phyloP scores from a whole-genome alignment of 805 yeast species.

The Candida boidinii region DNA sequence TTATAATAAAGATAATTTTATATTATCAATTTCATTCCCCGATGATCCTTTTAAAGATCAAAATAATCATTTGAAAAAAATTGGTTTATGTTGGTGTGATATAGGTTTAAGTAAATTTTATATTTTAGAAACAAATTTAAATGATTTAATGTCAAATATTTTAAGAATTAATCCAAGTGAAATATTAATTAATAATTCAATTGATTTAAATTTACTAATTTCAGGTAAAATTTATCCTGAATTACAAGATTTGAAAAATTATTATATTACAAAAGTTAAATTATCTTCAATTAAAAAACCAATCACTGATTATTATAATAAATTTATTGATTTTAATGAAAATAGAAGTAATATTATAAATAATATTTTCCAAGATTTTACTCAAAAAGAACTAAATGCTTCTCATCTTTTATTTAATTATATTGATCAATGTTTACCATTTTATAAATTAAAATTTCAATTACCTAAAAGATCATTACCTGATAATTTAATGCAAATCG shows the following conservation, averaged over 20 bases:
- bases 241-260: slow-evolving; percentile 48
- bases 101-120: slow-evolving; percentile 73
- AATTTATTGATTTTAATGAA: slow-evolving; percentile 38
- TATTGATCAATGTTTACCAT: slow-evolving; percentile 66
- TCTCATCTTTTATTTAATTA: slow-evolving; percentile 60
- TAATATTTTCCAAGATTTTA: slow-evolving; percentile 23
- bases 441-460: slow-evolving; percentile 50
- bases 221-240: slow-evolving; percentile 49
- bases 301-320: slow-evolving; percentile 25
- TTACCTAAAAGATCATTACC: slow-evolving; percentile 54
- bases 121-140: slow-evolving; percentile 55
- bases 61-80: slow-evolving; percentile 25
- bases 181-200: slow-evolving; percentile 46
- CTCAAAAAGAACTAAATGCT: slow-evolving; percentile 47
- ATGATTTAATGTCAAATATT: slow-evolving; percentile 59
- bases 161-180: slow-evolving; percentile 79
- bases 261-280: slow-evolving; percentile 47
- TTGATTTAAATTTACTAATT: slow-evolving; percentile 29
- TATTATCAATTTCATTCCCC: slow-evolving; percentile 60
- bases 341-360: slow-evolving; percentile 15
- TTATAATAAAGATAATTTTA: slow-evolving; percentile 59
- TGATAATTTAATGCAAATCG: slow-evolving; percentile 60
- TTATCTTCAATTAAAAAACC: slow-evolving; percentile 32
- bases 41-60: slow-evolving; percentile 30
- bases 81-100: slow-evolving; percentile 87